Percentiles rank a stretch among this genome's conserved stretches.
Conservation (phyloP, 2,329 filamentous ascomycete genomes). For the Aspergillus nomiae region DNA sequence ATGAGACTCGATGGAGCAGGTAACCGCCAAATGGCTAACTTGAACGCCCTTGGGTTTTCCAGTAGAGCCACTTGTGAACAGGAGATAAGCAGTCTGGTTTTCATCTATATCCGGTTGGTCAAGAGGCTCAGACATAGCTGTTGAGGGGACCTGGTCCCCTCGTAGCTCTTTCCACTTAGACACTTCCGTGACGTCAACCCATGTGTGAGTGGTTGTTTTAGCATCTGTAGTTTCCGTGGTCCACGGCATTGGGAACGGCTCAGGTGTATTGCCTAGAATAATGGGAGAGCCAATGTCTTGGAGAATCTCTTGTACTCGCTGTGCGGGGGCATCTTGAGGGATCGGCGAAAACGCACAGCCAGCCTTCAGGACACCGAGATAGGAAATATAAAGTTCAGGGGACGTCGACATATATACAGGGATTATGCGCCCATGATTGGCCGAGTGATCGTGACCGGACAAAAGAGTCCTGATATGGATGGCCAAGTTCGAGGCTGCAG, state of each 20-base stretch:
- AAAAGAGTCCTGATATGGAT: slow-evolving; percentile 19
- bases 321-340: slow-evolving; percentile 37
- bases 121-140: not conserved
- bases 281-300: slow-evolving; percentile 29
- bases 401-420: slow-evolving; percentile 34
- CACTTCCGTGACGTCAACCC: slow-evolving; percentile 26
- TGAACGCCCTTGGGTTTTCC: slow-evolving; percentile 38
- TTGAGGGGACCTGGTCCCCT: not conserved
- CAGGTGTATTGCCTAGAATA: slow-evolving; percentile 22
- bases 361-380: slow-evolving; percentile 39
- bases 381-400: slow-evolving; percentile 42
- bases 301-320: slow-evolving; percentile 30
- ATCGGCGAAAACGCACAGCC: slow-evolving; percentile 42
- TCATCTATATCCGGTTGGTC: slow-evolving; percentile 16
- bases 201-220: slow-evolving; percentile 9
- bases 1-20: slow-evolving; percentile 36
- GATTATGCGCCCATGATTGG: slow-evolving; percentile 22
- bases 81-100: slow-evolving; percentile 32
- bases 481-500: slow-evolving; percentile 26
- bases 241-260: slow-evolving; percentile 18
- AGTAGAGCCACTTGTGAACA: slow-evolving; percentile 40
- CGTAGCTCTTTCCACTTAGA: slow-evolving; percentile 22
- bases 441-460: not conserved
- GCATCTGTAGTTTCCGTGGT: not conserved
- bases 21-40: slow-evolving; percentile 31